phyloP scores from a whole-genome alignment of 176 grass and related monocot genomes.

The Eremochloa ophiuroides region DNA sequence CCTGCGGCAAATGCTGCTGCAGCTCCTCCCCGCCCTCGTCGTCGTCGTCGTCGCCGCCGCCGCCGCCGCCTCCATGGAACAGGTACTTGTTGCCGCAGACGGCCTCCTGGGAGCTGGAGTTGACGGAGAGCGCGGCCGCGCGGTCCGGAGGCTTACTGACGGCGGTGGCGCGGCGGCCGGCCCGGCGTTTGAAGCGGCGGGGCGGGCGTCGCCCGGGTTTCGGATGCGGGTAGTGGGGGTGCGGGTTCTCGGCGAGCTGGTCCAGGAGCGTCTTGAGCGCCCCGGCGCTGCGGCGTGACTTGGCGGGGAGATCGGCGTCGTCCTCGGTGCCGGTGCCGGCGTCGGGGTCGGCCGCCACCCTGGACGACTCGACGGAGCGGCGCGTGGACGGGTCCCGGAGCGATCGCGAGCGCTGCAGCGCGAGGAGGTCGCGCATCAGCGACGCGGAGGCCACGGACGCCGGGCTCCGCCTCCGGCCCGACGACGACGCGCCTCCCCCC shows the following conservation, averaged over 20 bases:
- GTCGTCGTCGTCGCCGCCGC: slow-evolving; percentile 14
- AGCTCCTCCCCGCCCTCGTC: slow-evolving; percentile 32
- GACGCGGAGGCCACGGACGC: slow-evolving; percentile 36
- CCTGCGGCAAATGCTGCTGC: slow-evolving; percentile 46
- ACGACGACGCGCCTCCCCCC: slow-evolving; percentile 34
- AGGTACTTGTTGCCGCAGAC: slow-evolving; percentile 53
- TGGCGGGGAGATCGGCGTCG: slow-evolving; percentile 12
- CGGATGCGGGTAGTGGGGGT: slow-evolving; percentile 31
- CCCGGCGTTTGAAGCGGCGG: slow-evolving; percentile 50
- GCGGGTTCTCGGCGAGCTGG: slow-evolving; percentile 44
- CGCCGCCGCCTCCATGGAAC: slow-evolving; percentile 15
- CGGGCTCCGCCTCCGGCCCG: slow-evolving; percentile 45
- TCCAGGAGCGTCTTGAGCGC: slow-evolving; percentile 58
- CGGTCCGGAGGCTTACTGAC: slow-evolving; percentile 12
- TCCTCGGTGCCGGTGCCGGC: not conserved
- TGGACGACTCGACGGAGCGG: slow-evolving; percentile 70
- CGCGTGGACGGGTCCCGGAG: slow-evolving; percentile 90
- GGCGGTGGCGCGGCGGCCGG: slow-evolving; percentile 21
- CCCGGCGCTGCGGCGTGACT: slow-evolving; percentile 36
- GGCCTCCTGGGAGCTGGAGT: slow-evolving; percentile 80
- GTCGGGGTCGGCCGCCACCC: slow-evolving; percentile 56
- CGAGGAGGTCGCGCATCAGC: slow-evolving; percentile 81
- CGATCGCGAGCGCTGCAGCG: slow-evolving; percentile 71
- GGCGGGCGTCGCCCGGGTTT: slow-evolving; percentile 27
- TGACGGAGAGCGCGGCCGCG: slow-evolving; percentile 38